Conservation (phyloP, 768 basidiomycete genomes). For the Brasilioporus rufonigricans region DNA sequence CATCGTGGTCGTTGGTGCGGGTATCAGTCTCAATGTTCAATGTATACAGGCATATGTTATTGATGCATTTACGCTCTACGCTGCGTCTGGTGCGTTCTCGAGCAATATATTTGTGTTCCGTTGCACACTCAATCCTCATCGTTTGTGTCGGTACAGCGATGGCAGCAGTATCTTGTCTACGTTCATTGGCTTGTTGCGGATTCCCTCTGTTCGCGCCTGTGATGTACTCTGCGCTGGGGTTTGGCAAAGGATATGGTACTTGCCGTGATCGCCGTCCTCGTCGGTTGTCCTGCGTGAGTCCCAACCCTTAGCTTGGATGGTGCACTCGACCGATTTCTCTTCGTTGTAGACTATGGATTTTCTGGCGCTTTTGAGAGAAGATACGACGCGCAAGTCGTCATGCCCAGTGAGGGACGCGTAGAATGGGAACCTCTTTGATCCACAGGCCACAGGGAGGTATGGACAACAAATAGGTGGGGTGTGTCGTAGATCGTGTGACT, state of each 20-base stretch:
- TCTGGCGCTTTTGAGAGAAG: slow-evolving; percentile 46
- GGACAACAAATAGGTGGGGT: too few relatives aligned
- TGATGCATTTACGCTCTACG: slow-evolving; percentile 62
- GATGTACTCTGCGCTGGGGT: slow-evolving; percentile 65
- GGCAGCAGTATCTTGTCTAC: slow-evolving; percentile 60
- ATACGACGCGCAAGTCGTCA: slow-evolving; percentile 51
- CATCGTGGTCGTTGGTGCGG: slow-evolving; percentile 53
- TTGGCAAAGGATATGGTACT: slow-evolving; percentile 70
- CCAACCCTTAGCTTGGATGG: neutral
- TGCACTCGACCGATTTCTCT: slow-evolving; percentile 32
- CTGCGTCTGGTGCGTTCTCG: slow-evolving; percentile 55
- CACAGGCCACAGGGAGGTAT: too few relatives aligned
- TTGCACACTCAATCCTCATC: neutral
- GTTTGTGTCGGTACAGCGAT: slow-evolving; percentile 41
- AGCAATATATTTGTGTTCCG: neutral
- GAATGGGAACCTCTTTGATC: neutral
- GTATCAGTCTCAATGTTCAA: slow-evolving; percentile 59
- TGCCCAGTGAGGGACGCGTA: slow-evolving; percentile 20
- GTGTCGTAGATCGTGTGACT: too few relatives aligned
- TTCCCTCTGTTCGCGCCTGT: slow-evolving; percentile 80
- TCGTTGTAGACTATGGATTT: slow-evolving; percentile 39
- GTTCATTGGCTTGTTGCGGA: slow-evolving; percentile 66
- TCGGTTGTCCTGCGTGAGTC: slow-evolving; percentile 55
- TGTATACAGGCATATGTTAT: slow-evolving; percentile 66
- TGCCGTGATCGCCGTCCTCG: slow-evolving; percentile 50